Conservation (phyloP, 768 basidiomycete genomes). For the Phylloporus rhodoxanthus region DNA sequence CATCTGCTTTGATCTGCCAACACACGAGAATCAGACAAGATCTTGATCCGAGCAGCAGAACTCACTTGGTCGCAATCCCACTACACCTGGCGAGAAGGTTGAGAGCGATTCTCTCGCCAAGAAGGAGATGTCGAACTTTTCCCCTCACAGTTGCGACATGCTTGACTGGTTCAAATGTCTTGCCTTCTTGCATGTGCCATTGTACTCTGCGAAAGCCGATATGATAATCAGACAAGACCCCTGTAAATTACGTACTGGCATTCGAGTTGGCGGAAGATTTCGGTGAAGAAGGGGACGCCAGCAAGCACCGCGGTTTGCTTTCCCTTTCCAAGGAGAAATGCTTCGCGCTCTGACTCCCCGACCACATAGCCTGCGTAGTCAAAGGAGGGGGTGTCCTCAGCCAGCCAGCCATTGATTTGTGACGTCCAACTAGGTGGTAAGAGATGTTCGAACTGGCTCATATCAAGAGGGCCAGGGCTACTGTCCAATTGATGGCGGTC, state of each 20-base stretch:
- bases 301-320: slow-evolving; percentile 74
- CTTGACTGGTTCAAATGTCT: slow-evolving; percentile 70
- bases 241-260: slow-evolving; percentile 67
- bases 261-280: slow-evolving; percentile 82
- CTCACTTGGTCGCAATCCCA: slow-evolving; percentile 92
- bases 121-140: slow-evolving; percentile 77
- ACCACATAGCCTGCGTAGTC: slow-evolving; percentile 97
- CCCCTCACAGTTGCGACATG: slow-evolving; percentile 90
- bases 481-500: not conserved
- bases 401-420: slow-evolving; percentile 76
- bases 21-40: not conserved
- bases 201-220: slow-evolving; percentile 56
- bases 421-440: slow-evolving; percentile 90
- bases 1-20: slow-evolving; percentile 69
- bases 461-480: not conserved
- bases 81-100: slow-evolving; percentile 93
- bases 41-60: not conserved
- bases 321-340: slow-evolving; percentile 88
- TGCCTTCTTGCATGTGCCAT: slow-evolving; percentile 89
- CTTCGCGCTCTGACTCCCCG: slow-evolving; percentile 81
- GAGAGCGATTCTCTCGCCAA: slow-evolving; percentile 89
- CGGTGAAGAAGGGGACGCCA: slow-evolving; percentile 92
- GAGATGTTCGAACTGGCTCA: slow-evolving; percentile 51
- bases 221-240: not conserved
- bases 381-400: slow-evolving; percentile 92